Percentiles rank a stretch among this genome's conserved stretches.
These are phyloP conservation scores for Dactylellina cionopaga DNA, from an alignment of 2,329 filamentous ascomycete species.

Conservation along the genomic window DNA sequence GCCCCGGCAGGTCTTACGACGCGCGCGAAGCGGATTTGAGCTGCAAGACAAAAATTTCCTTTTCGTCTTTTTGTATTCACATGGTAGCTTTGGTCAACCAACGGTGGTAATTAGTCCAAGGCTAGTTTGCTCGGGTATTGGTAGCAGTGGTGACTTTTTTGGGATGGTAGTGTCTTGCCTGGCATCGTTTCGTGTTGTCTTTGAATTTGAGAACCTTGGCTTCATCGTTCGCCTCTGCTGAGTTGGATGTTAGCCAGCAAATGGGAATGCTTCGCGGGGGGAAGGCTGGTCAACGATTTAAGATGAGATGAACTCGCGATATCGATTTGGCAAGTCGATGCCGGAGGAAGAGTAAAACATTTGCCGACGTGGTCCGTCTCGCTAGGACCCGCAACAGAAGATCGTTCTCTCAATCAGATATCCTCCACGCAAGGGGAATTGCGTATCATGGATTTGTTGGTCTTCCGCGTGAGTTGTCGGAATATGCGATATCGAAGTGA, in stretches of 20 bases:
- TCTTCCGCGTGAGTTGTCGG: not conserved
- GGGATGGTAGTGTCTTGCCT: conserved; percentile 48
- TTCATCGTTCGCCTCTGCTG: not conserved
- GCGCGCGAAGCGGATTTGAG: conserved; percentile 23
- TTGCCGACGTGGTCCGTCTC: conserved; percentile 52
- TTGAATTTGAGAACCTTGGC: conserved; percentile 16
- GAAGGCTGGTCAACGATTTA: not conserved
- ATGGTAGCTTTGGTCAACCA: too few relatives aligned
- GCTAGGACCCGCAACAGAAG: conserved; percentile 51
- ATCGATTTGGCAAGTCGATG: conserved; percentile 43
- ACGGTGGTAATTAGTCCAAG: too few relatives aligned
- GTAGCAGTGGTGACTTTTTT: too few relatives aligned
- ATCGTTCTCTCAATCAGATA: too few relatives aligned
- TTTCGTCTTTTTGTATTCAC: too few relatives aligned
- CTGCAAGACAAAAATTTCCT: too few relatives aligned
- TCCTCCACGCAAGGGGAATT: conserved; percentile 8
- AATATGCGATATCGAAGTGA: conserved; percentile 1
- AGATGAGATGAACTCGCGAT: conserved; percentile 6
- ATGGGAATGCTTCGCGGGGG: conserved; percentile 35
- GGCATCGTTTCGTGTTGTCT: conserved; percentile 51
- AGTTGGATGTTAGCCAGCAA: conserved; percentile 10
- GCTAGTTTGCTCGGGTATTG: too few relatives aligned
- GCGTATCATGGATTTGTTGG: not conserved
- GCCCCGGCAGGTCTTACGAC: conserved; percentile 42
- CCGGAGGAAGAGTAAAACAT: conserved; percentile 46